Base-by-base conservation (phyloP, 768 basidiomycete species). In the Leccinum disarticulatum region DNA sequence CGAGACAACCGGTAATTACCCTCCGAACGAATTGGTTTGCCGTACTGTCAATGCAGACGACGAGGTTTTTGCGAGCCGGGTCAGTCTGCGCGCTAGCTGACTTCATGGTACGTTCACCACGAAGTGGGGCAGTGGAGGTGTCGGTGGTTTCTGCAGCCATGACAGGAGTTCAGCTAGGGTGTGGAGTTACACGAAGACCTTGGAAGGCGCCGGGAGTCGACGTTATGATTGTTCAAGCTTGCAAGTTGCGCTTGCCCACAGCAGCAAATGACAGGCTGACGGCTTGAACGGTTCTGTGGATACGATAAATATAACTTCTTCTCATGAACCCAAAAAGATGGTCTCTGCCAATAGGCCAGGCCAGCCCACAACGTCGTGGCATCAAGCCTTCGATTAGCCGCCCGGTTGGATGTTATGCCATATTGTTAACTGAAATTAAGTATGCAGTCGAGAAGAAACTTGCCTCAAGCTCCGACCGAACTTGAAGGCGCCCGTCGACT, bases 51-150 rank as follows among this genome's bases (percentile, higher is more conserved):
- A 33, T 52, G 31, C 51, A 52, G 11, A 52, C 31, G 10, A 51
- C 58, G 11, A 70, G 57, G 54, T 70, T 70, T 59, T 69, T 62
- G 43, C 43, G 10, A 6, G 2, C 19, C n/a, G n/a, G n/a, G 43
- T 19, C n/a, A 46, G 43, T 46, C 4, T 19, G 41, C n/a, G 10
- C n/a, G 10, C n/a, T 8, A 10, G 10, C 19, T 19, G 10, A 19
- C 19, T 46, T 46, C n/a, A 46, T 46, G 43, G n/a, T 46, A 6
- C 8, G 41, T 17, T 19, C 43, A 46, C 4, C n/a, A 46, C n/a
- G n/a, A 46, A 11, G 43, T 46, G n/a, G 19, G n/a, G 43, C 11
- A 33, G 33, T 11, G 10, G n/a, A 46, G 43, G 43, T 46, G n/a
- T 10, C 6, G 5, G 43, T 19, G 10, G 43, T 41, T 15, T 41